phyloP scores from a whole-genome alignment of 2,329 filamentous ascomycete genomes.

The Fusarium brachygibbosum region DNA sequence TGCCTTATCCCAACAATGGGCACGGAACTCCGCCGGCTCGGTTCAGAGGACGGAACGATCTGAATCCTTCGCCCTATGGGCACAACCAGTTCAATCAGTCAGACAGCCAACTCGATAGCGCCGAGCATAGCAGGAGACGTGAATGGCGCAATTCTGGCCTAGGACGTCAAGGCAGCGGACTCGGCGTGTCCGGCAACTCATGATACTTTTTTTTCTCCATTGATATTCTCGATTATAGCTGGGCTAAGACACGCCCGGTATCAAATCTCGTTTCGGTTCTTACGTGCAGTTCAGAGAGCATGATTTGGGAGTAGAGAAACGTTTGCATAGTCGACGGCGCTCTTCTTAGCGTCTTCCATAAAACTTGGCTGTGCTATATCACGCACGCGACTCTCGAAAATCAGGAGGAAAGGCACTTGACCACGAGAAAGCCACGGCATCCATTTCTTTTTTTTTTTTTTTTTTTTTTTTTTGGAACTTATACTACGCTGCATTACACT shows the following conservation, averaged over 20 bases:
- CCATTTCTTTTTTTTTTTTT: slow-evolving; percentile 30
- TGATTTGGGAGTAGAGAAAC: slow-evolving; percentile 53
- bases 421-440: slow-evolving; percentile 25
- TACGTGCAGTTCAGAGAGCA: slow-evolving; percentile 47
- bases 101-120: slow-evolving; percentile 57
- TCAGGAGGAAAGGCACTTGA: slow-evolving; percentile 37
- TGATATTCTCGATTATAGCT: slow-evolving; percentile 37
- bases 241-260: slow-evolving; percentile 30
- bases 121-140: slow-evolving; percentile 61
- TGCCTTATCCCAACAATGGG: slow-evolving; percentile 54
- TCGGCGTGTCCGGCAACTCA: slow-evolving; percentile 63
- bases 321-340: slow-evolving; percentile 58
- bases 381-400: slow-evolving; percentile 22
- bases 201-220: slow-evolving; percentile 47
- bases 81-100: slow-evolving; percentile 60
- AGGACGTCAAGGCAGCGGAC: slow-evolving; percentile 64
- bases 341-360: slow-evolving; percentile 47
- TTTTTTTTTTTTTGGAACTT: not conserved
- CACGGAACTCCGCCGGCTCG: slow-evolving; percentile 65
- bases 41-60: slow-evolving; percentile 62
- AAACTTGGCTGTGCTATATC: slow-evolving; percentile 27
- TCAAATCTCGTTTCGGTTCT: slow-evolving; percentile 39
- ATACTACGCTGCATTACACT: slow-evolving; percentile 15
- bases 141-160: slow-evolving; percentile 72
- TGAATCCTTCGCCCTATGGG: slow-evolving; percentile 60